phyloP scores from a whole-genome alignment of 1,284 basidiomycete genomes.

The Trichosporon asahii region DNA sequence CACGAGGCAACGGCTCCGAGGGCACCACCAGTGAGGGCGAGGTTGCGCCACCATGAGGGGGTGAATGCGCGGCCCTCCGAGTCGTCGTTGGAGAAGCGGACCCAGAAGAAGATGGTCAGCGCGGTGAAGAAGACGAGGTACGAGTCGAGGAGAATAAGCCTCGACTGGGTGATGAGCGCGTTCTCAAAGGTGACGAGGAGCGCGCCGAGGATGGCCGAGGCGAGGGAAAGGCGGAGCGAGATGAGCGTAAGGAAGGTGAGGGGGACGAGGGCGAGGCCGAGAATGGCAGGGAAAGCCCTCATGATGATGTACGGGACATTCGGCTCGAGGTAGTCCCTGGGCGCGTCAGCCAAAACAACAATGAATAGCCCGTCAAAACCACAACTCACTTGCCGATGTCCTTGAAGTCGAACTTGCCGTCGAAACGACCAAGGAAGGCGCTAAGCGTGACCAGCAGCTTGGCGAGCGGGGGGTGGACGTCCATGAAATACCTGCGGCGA shows the following conservation, averaged over 20 bases:
- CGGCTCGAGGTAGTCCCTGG: slow-evolving; percentile 66
- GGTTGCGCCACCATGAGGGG: slow-evolving; percentile 85
- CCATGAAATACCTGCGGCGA: slow-evolving; percentile 93
- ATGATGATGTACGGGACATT: slow-evolving; percentile 92
- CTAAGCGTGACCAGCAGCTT: slow-evolving; percentile 92
- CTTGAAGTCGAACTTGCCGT: slow-evolving; percentile 94
- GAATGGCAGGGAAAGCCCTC: slow-evolving; percentile 84
- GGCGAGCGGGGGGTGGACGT: slow-evolving; percentile 95
- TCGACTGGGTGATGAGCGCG: slow-evolving; percentile 88
- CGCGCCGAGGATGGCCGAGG: slow-evolving; percentile 82
- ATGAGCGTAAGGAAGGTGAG: slow-evolving; percentile 91
- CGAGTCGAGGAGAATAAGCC: slow-evolving; percentile 95
- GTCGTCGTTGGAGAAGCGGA: slow-evolving; percentile 87
- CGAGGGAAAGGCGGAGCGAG: slow-evolving; percentile 80
- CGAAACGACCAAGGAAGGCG: slow-evolving; percentile 82
- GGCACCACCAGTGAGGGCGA: slow-evolving; percentile 78
- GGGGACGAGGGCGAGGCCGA: slow-evolving; percentile 86
- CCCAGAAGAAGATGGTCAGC: slow-evolving; percentile 80
- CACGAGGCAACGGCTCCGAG: slow-evolving; percentile 89
- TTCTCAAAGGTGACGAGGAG: slow-evolving; percentile 96
- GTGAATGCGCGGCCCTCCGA: slow-evolving; percentile 66
- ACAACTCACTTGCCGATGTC: slow-evolving; percentile 83
- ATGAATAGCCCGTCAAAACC: background rate
- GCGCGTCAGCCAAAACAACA: background rate
- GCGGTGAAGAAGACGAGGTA: slow-evolving; percentile 97